Percentiles rank a stretch among this genome's conserved stretches.
phyloP scores from a whole-genome alignment of 2,329 filamentous ascomycete species.

The Epichloe glyceriae region DNA sequence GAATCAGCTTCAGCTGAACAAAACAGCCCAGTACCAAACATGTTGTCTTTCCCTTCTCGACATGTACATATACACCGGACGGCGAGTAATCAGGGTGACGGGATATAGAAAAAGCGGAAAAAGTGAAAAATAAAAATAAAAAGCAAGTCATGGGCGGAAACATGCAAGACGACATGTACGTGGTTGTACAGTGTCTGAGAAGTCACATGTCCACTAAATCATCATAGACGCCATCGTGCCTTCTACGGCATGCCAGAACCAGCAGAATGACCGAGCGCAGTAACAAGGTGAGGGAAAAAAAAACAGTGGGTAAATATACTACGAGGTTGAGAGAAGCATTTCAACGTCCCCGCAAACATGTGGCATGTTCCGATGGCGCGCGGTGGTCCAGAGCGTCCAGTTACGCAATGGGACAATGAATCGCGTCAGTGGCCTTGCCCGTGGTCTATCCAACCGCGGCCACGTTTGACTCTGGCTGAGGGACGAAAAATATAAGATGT shows the following conservation, averaged over 20 bases:
- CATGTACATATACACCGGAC: background rate
- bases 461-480: background rate
- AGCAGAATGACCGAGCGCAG: background rate
- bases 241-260: background rate
- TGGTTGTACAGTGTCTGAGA: background rate
- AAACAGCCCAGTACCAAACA: background rate
- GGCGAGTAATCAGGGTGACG: background rate
- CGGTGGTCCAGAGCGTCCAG: background rate
- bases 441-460: background rate
- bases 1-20: background rate
- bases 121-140: background rate
- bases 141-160: background rate
- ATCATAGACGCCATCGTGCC: slow-evolving; percentile 3
- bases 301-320: background rate
- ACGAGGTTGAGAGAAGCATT: too few species aligned
- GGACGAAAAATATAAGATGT: background rate
- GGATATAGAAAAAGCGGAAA: background rate
- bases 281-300: background rate
- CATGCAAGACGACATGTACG: background rate
- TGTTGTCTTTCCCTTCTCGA: background rate
- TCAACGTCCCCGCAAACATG: background rate
- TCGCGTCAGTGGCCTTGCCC: background rate
- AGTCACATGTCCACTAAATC: background rate
- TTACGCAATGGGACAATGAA: background rate
- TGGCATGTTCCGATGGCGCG: background rate